Evolutionary conservation across 2,329 filamentous ascomycete species (phyloP), one percentile per base, ranked within the genome.

Genomic region (Colletotrichum lindemuthianum): DNA sequence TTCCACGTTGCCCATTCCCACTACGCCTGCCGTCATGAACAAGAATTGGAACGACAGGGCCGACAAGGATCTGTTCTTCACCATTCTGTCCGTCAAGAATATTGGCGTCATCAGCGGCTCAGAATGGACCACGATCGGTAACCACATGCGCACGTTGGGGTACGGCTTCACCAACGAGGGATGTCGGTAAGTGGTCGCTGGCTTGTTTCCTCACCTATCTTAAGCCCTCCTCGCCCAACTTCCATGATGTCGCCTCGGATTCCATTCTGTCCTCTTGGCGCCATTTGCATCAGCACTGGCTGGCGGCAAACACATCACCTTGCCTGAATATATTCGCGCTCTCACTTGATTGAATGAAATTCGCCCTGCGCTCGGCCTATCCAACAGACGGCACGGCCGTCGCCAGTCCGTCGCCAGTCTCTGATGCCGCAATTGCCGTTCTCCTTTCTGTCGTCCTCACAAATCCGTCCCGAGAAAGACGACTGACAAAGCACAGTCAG

Each of bases 121-220:
- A 13, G 86, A 88, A 85, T 88, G 86, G 86, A 84, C 80, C 34
- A 86, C 81, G 43, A 88, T 88, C 70, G 86, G 86, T 67, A 86
- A 85, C 73, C 80, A 86, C 67, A 88, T 88, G 86, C 81, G 86
- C 65, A 75, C 76, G 40, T 70, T 87, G 61, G 86, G 86, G 59
- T 88, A 88, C 70, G 84, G 85, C 74, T 88, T 88, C 73, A 88
- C 86, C 15, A 88, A 88, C 78, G 86, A 88, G 72, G 86, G 86
- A 69, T 88, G 86, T 69, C 84, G 86, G 86, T 88, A 77, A 78
- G 85, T 83, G 52, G 54, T 48, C 12, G 24, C 60, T 15, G 51
- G 32, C 47, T 10, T 56, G 60, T 32, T 59, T 52, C 55, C 44
- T 45, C 32, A 47, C 50, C 50, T 63, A 8, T 13, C 43, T 2